Conservation (phyloP, 192 early-diverging fungal genomes). For the Linnemannia hyalina region DNA sequence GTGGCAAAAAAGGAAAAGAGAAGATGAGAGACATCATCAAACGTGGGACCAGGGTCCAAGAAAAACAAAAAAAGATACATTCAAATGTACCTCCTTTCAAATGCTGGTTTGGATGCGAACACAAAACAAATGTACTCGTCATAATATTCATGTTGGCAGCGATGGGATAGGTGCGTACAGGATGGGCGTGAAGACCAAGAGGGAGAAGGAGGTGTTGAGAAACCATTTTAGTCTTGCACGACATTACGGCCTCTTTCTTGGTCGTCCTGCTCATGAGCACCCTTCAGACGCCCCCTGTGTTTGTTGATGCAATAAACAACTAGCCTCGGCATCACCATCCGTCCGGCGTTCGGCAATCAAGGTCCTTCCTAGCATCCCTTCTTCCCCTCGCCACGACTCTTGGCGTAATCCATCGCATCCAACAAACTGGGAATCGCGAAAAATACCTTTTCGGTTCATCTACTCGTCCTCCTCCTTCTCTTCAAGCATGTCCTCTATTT, state of each 20-base stretch:
- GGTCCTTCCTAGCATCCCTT: no score
- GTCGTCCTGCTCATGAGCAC: neutral
- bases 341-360: no score
- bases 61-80: neutral
- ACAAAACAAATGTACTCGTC: neutral
- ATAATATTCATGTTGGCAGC: neutral
- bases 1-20: neutral
- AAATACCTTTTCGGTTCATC: no score
- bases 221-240: slow-evolving; percentile 1
- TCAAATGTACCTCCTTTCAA: neutral
- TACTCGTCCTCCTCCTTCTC: no score
- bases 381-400: no score
- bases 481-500: no score
- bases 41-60: neutral
- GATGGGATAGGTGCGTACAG: no score
- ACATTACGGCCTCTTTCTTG: neutral
- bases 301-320: neutral
- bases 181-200: neutral
- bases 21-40: neutral
- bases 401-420: no score
- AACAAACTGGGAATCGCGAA: no score
- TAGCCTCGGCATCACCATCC: neutral
- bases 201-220: neutral
- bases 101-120: neutral
- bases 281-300: neutral